Evolutionary conservation across 2,329 filamentous ascomycete genomes (phyloP).

Genomic region (Penicillium sp.): DNA sequence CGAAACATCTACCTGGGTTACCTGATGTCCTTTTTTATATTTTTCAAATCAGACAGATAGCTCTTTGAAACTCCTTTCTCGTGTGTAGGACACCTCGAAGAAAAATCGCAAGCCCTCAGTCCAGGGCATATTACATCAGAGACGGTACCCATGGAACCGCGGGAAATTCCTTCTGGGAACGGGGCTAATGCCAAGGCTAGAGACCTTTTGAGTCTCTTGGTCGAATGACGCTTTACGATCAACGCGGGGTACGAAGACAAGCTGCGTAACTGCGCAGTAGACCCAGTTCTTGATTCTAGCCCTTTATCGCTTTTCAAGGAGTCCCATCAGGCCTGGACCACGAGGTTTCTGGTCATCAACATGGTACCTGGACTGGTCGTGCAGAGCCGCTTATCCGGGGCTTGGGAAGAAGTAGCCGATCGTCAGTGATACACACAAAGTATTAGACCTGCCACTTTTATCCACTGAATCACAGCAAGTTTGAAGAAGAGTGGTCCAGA

Average conservation of each 20-base stretch:
- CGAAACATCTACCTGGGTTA: neutral
- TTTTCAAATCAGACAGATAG: neutral
- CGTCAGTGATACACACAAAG: neutral
- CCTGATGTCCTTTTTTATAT: neutral
- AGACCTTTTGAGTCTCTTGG: neutral
- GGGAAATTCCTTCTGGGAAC: conserved; percentile 4
- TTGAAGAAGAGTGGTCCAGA: neutral
- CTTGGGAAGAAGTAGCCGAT: neutral
- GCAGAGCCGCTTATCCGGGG: neutral
- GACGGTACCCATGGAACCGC: conserved; percentile 12
- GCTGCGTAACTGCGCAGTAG: neutral
- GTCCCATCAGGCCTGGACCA: neutral
- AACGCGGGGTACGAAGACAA: neutral
- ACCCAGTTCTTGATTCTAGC: neutral
- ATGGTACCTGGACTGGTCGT: neutral
- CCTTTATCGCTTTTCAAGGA: neutral
- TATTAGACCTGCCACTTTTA: neutral
- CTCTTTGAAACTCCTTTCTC: neutral
- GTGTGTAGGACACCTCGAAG: neutral
- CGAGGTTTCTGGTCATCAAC: neutral
- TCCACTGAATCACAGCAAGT: neutral
- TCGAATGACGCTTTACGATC: neutral
- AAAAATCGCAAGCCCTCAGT: too few relatives aligned
- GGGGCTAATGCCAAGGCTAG: conserved; percentile 8
- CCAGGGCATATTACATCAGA: neutral